Evolutionary conservation across 2,329 filamentous ascomycete species (phyloP).

Genomic region (Fusarium verticillioides): DNA sequence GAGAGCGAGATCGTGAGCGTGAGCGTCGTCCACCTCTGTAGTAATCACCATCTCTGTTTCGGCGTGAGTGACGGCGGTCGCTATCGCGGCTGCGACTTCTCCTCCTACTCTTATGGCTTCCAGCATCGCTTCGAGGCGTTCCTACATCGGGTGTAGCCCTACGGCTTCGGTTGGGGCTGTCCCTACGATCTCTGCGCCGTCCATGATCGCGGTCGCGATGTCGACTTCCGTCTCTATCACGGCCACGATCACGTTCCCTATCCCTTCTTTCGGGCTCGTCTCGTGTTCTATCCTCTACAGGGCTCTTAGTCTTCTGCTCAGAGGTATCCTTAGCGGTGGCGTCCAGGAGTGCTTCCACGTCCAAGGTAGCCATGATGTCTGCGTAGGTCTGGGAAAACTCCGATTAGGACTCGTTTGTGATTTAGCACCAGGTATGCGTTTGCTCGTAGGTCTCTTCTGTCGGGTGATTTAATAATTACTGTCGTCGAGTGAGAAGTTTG

Average conservation of each 20-base stretch:
- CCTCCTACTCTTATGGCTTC: slow-evolving; percentile 84
- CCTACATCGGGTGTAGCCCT: slow-evolving; percentile 66
- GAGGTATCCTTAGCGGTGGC: slow-evolving; percentile 75
- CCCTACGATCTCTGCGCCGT: slow-evolving; percentile 62
- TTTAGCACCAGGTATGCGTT: background rate
- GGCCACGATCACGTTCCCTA: slow-evolving; percentile 67
- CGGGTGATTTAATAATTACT: slow-evolving; percentile 20
- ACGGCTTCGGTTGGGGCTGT: slow-evolving; percentile 62
- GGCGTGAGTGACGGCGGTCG: slow-evolving; percentile 78
- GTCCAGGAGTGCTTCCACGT: slow-evolving; percentile 92
- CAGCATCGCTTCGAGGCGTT: slow-evolving; percentile 79
- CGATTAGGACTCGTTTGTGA: slow-evolving; percentile 9
- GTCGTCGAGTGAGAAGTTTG: slow-evolving; percentile 13
- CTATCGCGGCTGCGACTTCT: slow-evolving; percentile 83
- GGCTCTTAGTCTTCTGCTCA: slow-evolving; percentile 58
- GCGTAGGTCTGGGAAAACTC: slow-evolving; percentile 19
- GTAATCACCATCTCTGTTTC: slow-evolving; percentile 79
- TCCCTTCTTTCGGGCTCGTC: slow-evolving; percentile 62
- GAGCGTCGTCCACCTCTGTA: slow-evolving; percentile 67
- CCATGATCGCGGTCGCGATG: slow-evolving; percentile 65
- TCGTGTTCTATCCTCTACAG: slow-evolving; percentile 64
- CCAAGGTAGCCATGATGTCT: slow-evolving; percentile 63
- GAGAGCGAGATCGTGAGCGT: slow-evolving; percentile 78
- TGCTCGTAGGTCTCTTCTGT: slow-evolving; percentile 16
- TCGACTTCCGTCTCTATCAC: slow-evolving; percentile 63